Evolutionary conservation across 2,329 filamentous ascomycete genomes (phyloP).

Genomic region (Colletotrichum caudatum): DNA sequence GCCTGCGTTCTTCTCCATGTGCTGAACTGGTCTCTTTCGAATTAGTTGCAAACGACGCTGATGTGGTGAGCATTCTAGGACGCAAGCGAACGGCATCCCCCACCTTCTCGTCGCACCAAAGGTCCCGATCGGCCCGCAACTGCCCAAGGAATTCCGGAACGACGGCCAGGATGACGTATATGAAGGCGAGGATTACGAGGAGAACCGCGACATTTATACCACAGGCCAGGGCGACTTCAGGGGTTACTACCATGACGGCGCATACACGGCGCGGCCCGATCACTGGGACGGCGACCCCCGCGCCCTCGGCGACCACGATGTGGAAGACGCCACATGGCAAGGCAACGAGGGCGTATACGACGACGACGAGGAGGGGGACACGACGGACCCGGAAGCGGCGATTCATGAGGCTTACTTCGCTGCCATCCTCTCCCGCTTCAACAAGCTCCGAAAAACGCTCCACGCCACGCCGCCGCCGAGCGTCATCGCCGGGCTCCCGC

Average conservation of each 20-base stretch:
- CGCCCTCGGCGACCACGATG: slow-evolving; percentile 48
- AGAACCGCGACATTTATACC: slow-evolving; percentile 61
- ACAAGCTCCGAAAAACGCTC: slow-evolving; percentile 71
- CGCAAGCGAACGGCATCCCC: slow-evolving; percentile 80
- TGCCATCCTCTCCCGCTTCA: slow-evolving; percentile 74
- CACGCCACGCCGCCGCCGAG: slow-evolving; percentile 65
- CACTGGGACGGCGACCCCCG: slow-evolving; percentile 45
- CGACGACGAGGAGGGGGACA: slow-evolving; percentile 49
- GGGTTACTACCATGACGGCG: slow-evolving; percentile 82
- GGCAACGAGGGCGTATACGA: slow-evolving; percentile 46
- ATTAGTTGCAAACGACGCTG: slow-evolving; percentile 51
- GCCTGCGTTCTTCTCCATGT: slow-evolving; percentile 36
- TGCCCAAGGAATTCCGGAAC: slow-evolving; percentile 56
- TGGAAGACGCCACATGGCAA: slow-evolving; percentile 42
- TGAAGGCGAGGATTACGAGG: slow-evolving; percentile 47
- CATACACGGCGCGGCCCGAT: slow-evolving; percentile 75
- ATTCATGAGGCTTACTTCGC: slow-evolving; percentile 76
- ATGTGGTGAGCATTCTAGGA: slow-evolving; percentile 70
- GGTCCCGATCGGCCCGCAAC: slow-evolving; percentile 64
- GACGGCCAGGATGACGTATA: slow-evolving; percentile 46
- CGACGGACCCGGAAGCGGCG: slow-evolving; percentile 49
- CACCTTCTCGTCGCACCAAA: slow-evolving; percentile 75
- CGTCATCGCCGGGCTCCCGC: slow-evolving; percentile 65
- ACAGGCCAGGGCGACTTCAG: slow-evolving; percentile 64
- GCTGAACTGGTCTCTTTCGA: slow-evolving; percentile 46